These are phyloP conservation scores for Globisporangium nodosum DNA, from an alignment of 352 stramenopile species.

Conservation along the genomic window DNA sequence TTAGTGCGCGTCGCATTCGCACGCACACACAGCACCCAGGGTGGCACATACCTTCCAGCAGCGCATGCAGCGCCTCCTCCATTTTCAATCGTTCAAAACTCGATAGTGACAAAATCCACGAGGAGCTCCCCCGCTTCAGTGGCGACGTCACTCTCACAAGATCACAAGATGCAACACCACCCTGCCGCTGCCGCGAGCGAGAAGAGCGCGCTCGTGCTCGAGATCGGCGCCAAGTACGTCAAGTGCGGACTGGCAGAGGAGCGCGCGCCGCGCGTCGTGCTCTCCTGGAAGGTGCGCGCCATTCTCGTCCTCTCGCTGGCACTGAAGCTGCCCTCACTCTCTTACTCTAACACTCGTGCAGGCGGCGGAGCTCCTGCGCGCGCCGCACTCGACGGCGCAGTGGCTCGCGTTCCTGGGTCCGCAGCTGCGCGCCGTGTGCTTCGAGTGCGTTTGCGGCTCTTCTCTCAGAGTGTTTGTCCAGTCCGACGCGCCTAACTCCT, in stretches of 20 bases:
- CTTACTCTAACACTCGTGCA: constrained; percentile 9
- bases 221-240: constrained; percentile 63
- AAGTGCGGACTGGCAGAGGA: constrained; percentile 73
- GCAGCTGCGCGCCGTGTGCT: constrained; percentile 62
- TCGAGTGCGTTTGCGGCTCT: constrained; percentile 40
- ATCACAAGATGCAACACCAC: background rate
- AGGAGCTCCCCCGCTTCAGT: background rate
- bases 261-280: constrained; percentile 55
- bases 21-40: too few relatives aligned
- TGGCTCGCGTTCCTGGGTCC: constrained; percentile 48
- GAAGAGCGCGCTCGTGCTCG: constrained; percentile 71
- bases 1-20: background rate
- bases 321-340: background rate
- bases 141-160: background rate
- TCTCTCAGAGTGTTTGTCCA: background rate
- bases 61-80: constrained; percentile 9
- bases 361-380: constrained; percentile 50
- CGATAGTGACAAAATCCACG: constrained; percentile 11
- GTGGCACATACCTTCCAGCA: constrained; percentile 13
- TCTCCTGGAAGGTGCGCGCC: constrained; percentile 56
- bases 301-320: background rate
- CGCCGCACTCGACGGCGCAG: constrained; percentile 21
- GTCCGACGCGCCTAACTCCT: background rate
- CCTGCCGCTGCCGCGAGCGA: constrained; percentile 21
- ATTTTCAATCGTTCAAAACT: constrained; percentile 10